A percentile compares a stretch with the other conserved stretches of the same genome.
Conservation (phyloP, 371 early-diverging fungal genomes). For the Mucor racemosus region DNA sequence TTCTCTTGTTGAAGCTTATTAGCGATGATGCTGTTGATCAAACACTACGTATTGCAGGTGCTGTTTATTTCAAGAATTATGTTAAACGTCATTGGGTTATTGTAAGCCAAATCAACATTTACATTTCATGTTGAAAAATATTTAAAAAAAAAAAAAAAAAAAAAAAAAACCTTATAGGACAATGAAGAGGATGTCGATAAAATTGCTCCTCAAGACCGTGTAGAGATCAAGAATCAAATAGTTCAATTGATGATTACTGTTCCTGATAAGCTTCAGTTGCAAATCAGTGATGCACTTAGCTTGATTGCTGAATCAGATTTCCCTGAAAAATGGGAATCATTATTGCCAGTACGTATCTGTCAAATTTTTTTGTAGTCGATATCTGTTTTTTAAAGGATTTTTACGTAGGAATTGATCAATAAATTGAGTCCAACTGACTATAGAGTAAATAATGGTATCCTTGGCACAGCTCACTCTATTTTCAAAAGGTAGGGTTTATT, state of each 20-base stretch:
- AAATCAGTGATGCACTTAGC: conserved; percentile 90
- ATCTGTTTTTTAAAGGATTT: not conserved
- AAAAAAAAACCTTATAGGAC: conserved; percentile 31
- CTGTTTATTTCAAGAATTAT: conserved; percentile 95
- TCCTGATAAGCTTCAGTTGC: conserved; percentile 82
- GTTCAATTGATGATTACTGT: conserved; percentile 86
- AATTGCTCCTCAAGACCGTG: conserved; percentile 73
- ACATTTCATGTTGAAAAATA: not conserved
- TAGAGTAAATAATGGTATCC: conserved; percentile 84
- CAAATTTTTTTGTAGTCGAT: not conserved
- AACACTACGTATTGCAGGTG: conserved; percentile 79
- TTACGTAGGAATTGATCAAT: conserved; percentile 69
- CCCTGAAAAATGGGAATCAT: conserved; percentile 85
- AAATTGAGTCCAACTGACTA: conserved; percentile 81
- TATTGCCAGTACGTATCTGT: conserved; percentile 69
- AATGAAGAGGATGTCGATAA: conserved; percentile 57
- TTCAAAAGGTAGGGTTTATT: conserved; percentile 75
- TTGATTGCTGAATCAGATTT: conserved; percentile 93
- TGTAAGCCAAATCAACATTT: conserved; percentile 46
- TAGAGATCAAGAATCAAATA: conserved; percentile 80
- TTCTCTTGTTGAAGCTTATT: conserved; percentile 75
- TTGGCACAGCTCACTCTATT: conserved; percentile 92
- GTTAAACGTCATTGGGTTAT: conserved; percentile 86
- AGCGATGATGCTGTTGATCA: conserved; percentile 57
- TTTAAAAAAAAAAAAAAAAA: not conserved